Evolutionary conservation across 495 filamentous ascomycete species (phyloP), one percentile per base, ranked within the genome.

Genomic region (Aspergillus affinis): DNA sequence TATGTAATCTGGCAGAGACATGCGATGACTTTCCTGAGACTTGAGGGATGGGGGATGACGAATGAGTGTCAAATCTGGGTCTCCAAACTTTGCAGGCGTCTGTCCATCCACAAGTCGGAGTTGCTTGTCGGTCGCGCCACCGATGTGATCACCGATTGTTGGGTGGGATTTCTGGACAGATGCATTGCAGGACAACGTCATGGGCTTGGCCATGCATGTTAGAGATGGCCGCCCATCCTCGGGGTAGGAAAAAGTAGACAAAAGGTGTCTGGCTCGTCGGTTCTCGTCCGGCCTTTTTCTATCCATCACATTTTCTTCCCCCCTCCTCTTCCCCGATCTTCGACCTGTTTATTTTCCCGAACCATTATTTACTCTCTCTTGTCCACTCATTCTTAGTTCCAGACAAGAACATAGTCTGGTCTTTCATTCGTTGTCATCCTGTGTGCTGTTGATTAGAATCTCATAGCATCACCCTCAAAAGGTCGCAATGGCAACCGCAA

Each of bases 401-500:
- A 15, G 36, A 41, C 12, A 41, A 41, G 12, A 10, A 41, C 36
- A 7, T 10, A 13, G 36, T 17, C 12, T 41, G 13, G 36, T 15
- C 48, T 49, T 21, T 49, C 48, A 10, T 15, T 49, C 48, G 48
- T 13, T 26, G 7, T 23, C 47, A 51, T 30, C 49, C 27, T 6
- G 20, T 10, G 15, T 27, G 20, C 21, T 29, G 23, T 23, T 6
- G 20, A 51, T 29, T 21, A 12, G n/a, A 30, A 8, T 27, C 50
- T n/a, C 50, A 52, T 30, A 13, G 6, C 2, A 8, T 8, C 17
- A 29, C 4, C 6, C 20, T 8, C 20, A 47, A 36, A 23, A 18
- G 32, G 19, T 54, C 52, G 27, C 57, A 44, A n/a, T 48, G 61
- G 71, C n/a, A 54, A 77, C 77, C 72, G 75, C 75, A 3, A 77